Evolutionary conservation across 2,329 filamentous ascomycete species (phyloP), one percentile per base, ranked within the genome.

Genomic region (Pseudocercospora pini-densiflorae): DNA sequence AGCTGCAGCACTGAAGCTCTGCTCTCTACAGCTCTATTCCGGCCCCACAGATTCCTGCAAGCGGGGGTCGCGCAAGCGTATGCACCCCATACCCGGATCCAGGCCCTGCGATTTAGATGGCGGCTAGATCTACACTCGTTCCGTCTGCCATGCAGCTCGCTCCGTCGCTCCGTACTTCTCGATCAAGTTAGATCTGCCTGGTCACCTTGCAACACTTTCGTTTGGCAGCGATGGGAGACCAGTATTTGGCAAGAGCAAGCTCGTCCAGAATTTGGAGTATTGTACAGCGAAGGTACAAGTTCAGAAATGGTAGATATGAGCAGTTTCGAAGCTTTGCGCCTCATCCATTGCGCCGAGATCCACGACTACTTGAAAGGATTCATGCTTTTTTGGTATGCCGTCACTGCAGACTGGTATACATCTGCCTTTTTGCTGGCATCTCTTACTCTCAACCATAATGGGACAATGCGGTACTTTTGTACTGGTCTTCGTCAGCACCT

Each of bases 121-220:
- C 24, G 51, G 51, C 21, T 54, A n/a, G 51, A 54, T 54, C 51
- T 54, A n/a, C 51, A 54, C 24, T 54, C 65, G 65, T 59, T 67
- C 65, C 61, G 61, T 36, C 33, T 40, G 62, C 40, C 29, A 43
- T 33, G 54, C 43, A 16, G 31, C 29, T 24, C 43, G 54, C 54
- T 45, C 33, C 61, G 61, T 58, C 29, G 51, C 10, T 43, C 40
- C 59, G 29, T 12, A 14, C 31, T 31, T 23, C 57, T 19, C 12
- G 24, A 59, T 29, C 31, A 8, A 21, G 55, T 23, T 36, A 59
- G 55, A 16, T 24, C 55, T 23, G 29, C 6, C 49, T 43, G 33
- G 19, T 31, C 14, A 24, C 49, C 49, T 24, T 24, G 12, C 49
- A 24, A 27, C 24, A 19, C 19, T 36, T 36, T 36, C 9, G 33